Evolutionary conservation across 192 early-diverging fungal genomes (phyloP).

Genomic region (Spinellus fusiger): DNA sequence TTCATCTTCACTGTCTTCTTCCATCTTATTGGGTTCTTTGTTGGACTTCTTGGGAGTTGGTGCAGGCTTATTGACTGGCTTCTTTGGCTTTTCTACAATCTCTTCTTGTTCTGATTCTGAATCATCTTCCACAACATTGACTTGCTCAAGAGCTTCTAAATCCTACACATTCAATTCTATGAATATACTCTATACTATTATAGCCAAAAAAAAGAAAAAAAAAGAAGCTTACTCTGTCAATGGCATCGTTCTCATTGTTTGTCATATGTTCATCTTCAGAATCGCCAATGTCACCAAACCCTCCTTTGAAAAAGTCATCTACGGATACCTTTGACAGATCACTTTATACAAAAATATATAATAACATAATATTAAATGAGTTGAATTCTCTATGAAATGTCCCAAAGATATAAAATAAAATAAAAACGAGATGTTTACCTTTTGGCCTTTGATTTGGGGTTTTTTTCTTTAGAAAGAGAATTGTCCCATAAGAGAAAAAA

Average conservation of each 20-base stretch:
- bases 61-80: constrained; percentile 9
- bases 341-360: constrained; percentile 17
- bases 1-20: constrained; percentile 48
- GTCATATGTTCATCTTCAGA: constrained; percentile 14
- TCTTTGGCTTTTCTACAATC: constrained; percentile 28
- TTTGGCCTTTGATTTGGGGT: no score
- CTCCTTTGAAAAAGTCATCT: constrained; percentile 48
- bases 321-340: constrained; percentile 31
- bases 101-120: constrained; percentile 27
- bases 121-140: constrained; percentile 12
- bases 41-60: neutral
- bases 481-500: no score
- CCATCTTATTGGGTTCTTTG: constrained; percentile 10
- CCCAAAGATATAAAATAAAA: no score
- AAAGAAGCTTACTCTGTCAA: neutral
- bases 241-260: constrained; percentile 8
- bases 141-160: neutral
- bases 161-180: neutral
- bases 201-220: neutral
- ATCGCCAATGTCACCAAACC: constrained; percentile 22
- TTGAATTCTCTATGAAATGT: no score
- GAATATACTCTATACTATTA: neutral
- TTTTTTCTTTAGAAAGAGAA: no score
- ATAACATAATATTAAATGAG: no score
- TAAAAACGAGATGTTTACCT: no score